These are phyloP conservation scores for Orbilia oligospora DNA, from an alignment of 2,329 filamentous ascomycete genomes.

Conservation along the genomic window DNA sequence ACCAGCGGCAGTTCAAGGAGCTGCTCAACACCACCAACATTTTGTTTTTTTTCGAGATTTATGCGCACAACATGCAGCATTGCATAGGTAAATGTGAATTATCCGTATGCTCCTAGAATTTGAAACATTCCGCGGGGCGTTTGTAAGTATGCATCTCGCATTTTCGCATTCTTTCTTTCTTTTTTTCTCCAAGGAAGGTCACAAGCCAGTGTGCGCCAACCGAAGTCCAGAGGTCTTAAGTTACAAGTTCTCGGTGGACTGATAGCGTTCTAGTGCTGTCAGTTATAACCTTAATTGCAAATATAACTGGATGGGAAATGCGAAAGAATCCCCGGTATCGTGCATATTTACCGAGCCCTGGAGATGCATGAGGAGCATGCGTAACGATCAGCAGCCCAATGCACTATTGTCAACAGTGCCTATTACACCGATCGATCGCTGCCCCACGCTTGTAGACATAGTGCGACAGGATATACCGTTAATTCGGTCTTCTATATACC, in stretches of 20 bases:
- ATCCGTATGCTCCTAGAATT: neutral
- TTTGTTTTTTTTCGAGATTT: neutral
- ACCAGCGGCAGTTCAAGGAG: slow-evolving; percentile 9
- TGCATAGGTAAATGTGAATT: neutral
- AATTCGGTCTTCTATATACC: slow-evolving; percentile 10
- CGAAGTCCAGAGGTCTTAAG: neutral
- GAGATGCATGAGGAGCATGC: neutral
- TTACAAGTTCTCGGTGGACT: neutral
- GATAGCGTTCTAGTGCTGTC: neutral
- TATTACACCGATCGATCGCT: slow-evolving; percentile 45
- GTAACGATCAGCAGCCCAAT: neutral
- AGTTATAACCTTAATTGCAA: neutral
- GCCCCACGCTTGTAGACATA: slow-evolving; percentile 18
- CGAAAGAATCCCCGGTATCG: neutral
- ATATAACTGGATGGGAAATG: neutral
- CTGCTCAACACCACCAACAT: slow-evolving; percentile 8
- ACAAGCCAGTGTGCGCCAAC: neutral
- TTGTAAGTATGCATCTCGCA: neutral
- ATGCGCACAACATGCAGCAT: neutral
- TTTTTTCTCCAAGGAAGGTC: too few species aligned
- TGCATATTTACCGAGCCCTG: too few species aligned
- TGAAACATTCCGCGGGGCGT: neutral
- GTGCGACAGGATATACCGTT: neutral
- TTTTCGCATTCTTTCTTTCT: neutral
- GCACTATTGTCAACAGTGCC: neutral